These are phyloP conservation scores for Metschnikowia sp. DNA, from an alignment of 805 yeast genomes.

Conservation along the genomic window DNA sequence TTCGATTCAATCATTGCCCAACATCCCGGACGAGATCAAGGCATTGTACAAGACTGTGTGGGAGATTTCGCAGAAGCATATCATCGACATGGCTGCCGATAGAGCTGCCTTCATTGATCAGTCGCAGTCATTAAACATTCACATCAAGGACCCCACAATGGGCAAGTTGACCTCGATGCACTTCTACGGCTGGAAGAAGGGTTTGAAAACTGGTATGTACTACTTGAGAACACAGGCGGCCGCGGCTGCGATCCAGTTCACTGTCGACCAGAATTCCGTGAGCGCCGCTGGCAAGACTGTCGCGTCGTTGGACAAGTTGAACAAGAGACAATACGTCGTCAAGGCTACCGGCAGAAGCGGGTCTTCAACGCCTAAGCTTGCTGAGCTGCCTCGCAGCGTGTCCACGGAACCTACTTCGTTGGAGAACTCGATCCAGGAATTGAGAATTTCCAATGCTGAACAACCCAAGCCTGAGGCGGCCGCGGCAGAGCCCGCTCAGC, in stretches of 20 bases:
- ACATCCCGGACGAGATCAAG: slow-evolving; percentile 53
- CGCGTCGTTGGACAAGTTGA: slow-evolving; percentile 38
- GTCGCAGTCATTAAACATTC: slow-evolving; percentile 89
- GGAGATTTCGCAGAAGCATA: slow-evolving; percentile 58
- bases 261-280: slow-evolving; percentile 45
- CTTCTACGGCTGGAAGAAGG: slow-evolving; percentile 98
- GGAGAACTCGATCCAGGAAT: slow-evolving; percentile 46
- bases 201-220: slow-evolving; percentile 98
- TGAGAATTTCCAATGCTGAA: slow-evolving; percentile 31
- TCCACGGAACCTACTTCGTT: slow-evolving; percentile 42
- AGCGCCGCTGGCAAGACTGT: slow-evolving; percentile 36
- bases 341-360: slow-evolving; percentile 20
- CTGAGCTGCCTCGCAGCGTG: slow-evolving; percentile 18
- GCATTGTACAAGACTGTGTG: slow-evolving; percentile 57
- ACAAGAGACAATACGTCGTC: slow-evolving; percentile 36
- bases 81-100: slow-evolving; percentile 62
- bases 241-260: slow-evolving; percentile 89
- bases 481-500: slow-evolving; percentile 1
- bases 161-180: slow-evolving; percentile 97
- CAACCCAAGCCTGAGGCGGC: slow-evolving; percentile 11
- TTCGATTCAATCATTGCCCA: slow-evolving; percentile 52
- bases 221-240: slow-evolving; percentile 97
- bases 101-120: slow-evolving; percentile 84
- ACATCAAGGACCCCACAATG: slow-evolving; percentile 87
- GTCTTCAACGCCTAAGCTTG: slow-evolving; percentile 19